Evolutionary conservation across 2,329 filamentous ascomycete species (phyloP).

Genomic region (Erysiphe pisi): DNA sequence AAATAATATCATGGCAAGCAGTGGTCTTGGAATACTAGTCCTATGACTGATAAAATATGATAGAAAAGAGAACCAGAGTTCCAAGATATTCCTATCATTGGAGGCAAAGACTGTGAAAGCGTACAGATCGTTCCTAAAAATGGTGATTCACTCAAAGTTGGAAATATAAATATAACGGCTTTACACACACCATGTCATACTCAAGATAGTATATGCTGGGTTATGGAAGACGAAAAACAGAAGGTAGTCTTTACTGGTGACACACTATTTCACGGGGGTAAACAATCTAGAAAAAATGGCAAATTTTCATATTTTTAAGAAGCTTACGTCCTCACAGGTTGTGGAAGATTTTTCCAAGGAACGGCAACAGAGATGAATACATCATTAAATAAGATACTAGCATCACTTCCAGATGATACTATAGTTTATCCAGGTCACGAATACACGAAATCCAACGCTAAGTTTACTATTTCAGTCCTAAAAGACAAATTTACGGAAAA

Average conservation of each 20-base stretch:
- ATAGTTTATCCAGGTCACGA: constrained; percentile 92
- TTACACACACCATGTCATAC: constrained; percentile 98
- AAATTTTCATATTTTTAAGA: background rate
- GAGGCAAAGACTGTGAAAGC: constrained; percentile 71
- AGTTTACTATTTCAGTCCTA: constrained; percentile 68
- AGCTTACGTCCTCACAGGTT: constrained; percentile 47
- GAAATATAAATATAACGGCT: constrained; percentile 69
- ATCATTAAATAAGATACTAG: constrained; percentile 77
- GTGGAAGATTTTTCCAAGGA: constrained; percentile 93
- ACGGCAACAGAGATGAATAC: constrained; percentile 82
- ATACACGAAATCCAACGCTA: constrained; percentile 95
- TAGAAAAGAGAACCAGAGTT: constrained; percentile 34
- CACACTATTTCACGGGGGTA: constrained; percentile 87
- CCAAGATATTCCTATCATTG: constrained; percentile 56
- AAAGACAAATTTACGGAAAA: constrained; percentile 66
- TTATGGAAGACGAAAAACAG: constrained; percentile 67
- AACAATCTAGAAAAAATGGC: constrained; percentile 30
- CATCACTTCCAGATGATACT: constrained; percentile 73
- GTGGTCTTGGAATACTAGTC: background rate
- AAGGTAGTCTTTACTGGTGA: constrained; percentile 90
- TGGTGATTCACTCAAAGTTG: constrained; percentile 69
- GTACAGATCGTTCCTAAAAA: constrained; percentile 69
- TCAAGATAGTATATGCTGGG: constrained; percentile 96
- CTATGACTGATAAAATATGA: background rate
- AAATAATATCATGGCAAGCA: constrained; percentile 64